Evolutionary conservation across 208 protist species (phyloP).

Genomic region (Endotrypanum monterogeii): DNA sequence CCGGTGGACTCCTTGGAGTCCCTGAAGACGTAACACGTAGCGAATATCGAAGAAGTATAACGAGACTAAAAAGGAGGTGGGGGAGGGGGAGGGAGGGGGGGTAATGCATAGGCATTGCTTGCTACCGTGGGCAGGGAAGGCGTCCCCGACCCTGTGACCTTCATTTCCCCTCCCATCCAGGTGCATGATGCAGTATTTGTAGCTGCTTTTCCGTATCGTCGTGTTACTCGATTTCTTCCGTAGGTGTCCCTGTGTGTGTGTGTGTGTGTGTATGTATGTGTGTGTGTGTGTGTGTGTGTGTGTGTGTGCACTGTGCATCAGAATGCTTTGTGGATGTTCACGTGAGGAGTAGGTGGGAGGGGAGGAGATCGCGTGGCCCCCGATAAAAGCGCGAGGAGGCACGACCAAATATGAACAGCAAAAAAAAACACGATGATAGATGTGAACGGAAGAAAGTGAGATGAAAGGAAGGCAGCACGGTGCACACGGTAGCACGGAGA

Average conservation of each 20-base stretch:
- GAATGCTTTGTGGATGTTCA: not conserved
- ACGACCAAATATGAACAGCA: not conserved
- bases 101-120: not conserved
- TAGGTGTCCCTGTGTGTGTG: not conserved
- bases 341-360: too few relatives aligned
- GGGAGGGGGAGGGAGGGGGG: not conserved
- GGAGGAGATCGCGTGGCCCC: too few relatives aligned
- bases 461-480: not conserved
- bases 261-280: not conserved
- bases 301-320: not conserved
- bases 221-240: not conserved
- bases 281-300: not conserved
- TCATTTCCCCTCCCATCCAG: not conserved
- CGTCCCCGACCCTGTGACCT: not conserved
- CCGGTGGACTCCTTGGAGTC: constrained; percentile 26
- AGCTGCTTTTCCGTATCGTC: not conserved
- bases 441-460: not conserved
- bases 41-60: not conserved
- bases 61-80: not conserved
- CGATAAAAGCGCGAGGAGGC: too few relatives aligned
- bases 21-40: constrained; percentile 9
- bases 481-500: not conserved
- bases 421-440: not conserved
- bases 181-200: not conserved
- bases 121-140: not conserved